Evolutionary conservation across 1,284 basidiomycete species (phyloP).

Genomic region (Boletus holoroseus): DNA sequence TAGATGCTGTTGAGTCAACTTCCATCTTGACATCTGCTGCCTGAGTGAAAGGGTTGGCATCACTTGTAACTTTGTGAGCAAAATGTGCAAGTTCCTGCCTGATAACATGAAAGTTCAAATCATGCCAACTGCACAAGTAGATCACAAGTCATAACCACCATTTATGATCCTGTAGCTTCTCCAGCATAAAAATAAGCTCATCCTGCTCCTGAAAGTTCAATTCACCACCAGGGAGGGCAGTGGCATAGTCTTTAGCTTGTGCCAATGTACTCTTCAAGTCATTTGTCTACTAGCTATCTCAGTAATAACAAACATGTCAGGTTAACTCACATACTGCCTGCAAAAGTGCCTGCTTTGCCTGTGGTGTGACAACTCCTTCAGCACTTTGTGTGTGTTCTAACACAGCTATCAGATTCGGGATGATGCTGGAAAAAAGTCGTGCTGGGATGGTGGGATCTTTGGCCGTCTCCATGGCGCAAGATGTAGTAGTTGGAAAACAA

Average conservation of each 20-base stretch:
- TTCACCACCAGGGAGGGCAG: slow-evolving; percentile 59
- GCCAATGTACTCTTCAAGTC: slow-evolving; percentile 53
- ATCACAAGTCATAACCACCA: slow-evolving; percentile 36
- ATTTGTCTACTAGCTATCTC: slow-evolving; percentile 45
- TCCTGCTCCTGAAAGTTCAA: slow-evolving; percentile 58
- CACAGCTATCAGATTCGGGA: slow-evolving; percentile 49
- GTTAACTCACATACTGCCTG: slow-evolving; percentile 43
- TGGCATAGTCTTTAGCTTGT: slow-evolving; percentile 54
- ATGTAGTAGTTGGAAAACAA: background rate
- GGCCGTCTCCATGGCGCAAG: slow-evolving; percentile 6
- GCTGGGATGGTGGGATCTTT: slow-evolving; percentile 19
- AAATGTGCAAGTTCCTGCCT: slow-evolving; percentile 43
- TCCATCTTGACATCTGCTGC: slow-evolving; percentile 38
- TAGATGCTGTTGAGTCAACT: slow-evolving; percentile 53
- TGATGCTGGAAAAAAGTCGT: slow-evolving; percentile 44
- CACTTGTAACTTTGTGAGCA: slow-evolving; percentile 28
- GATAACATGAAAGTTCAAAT: background rate
- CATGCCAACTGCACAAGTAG: background rate
- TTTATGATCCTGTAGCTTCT: slow-evolving; percentile 53
- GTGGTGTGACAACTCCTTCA: slow-evolving; percentile 47
- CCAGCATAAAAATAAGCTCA: slow-evolving; percentile 59
- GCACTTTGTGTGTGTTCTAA: slow-evolving; percentile 51
- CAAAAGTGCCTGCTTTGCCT: slow-evolving; percentile 57
- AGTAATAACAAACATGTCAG: background rate
- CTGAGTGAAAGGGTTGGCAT: slow-evolving; percentile 14